phyloP scores from a whole-genome alignment of 73 alveolate genomes.

The Paramecium octaurelia region DNA sequence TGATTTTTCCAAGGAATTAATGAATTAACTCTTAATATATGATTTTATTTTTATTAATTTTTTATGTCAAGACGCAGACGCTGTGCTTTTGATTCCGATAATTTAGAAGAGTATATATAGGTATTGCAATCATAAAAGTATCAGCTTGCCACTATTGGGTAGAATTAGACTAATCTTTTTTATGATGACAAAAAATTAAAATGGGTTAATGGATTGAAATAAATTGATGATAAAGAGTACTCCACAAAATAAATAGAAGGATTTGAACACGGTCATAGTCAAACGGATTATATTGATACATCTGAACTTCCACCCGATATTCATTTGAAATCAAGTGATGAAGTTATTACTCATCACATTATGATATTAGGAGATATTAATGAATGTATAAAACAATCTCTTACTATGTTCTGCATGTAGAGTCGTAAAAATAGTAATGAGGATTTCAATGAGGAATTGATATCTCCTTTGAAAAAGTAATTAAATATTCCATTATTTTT shows the following conservation, averaged over 20 bases:
- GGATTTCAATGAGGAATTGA: background rate
- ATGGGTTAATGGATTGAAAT: background rate
- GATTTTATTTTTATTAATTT: background rate
- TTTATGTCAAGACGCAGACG: constrained; percentile 19
- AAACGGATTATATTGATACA: background rate
- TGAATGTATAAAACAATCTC: background rate
- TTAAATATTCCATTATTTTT: background rate
- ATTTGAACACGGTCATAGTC: background rate
- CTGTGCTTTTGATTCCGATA: constrained; percentile 15
- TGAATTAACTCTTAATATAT: background rate
- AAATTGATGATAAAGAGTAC: background rate
- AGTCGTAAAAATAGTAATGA: constrained; percentile 9
- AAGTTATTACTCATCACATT: background rate
- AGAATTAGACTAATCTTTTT: background rate
- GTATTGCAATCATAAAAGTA: background rate
- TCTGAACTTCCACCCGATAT: constrained; percentile 10
- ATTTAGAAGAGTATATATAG: background rate
- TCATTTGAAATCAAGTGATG: background rate
- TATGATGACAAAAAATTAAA: background rate
- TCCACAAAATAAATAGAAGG: background rate
- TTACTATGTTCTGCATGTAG: background rate
- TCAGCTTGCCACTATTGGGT: background rate
- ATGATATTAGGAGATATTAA: constrained; percentile 23
- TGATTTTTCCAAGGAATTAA: background rate
- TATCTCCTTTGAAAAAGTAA: background rate